A percentile compares a stretch with the other conserved stretches of the same genome.
Evolutionary conservation across 192 early-diverging fungal species (phyloP).

Genomic region (Dimargaris xerosporica): DNA sequence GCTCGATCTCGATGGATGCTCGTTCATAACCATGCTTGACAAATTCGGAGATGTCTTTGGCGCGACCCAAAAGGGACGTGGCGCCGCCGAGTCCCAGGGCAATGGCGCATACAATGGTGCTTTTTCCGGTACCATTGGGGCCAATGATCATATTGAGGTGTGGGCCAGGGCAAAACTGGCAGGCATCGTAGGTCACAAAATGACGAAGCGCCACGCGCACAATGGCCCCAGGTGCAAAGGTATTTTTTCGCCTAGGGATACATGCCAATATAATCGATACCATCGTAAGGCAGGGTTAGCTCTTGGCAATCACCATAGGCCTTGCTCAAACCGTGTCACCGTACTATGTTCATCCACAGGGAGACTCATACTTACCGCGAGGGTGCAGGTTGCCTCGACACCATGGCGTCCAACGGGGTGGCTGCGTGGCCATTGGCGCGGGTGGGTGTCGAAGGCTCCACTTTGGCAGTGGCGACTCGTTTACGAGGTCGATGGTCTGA

Average conservation of each 20-base stretch:
- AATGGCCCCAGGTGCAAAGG: conserved; percentile 36
- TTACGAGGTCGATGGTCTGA: too few species aligned
- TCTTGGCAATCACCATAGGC: too few species aligned
- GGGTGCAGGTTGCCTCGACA: too few species aligned
- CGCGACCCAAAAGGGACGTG: conserved; percentile 60
- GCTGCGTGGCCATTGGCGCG: too few species aligned
- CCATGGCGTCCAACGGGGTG: too few species aligned
- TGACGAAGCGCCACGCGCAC: conserved; percentile 60
- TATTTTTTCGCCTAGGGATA: too few species aligned
- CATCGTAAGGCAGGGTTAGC: too few species aligned
- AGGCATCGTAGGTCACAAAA: conserved; percentile 91
- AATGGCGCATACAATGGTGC: conserved; percentile 87
- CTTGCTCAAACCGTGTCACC: not conserved
- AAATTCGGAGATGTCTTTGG: conserved; percentile 79
- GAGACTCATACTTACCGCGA: too few species aligned
- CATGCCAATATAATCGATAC: too few species aligned
- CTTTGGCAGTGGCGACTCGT: too few species aligned
- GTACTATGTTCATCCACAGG: too few species aligned
- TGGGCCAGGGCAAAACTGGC: conserved; percentile 75
- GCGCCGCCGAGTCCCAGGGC: conserved; percentile 84
- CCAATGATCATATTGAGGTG: conserved; percentile 97
- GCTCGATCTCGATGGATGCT: conserved; percentile 73
- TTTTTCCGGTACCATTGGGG: conserved; percentile 94
- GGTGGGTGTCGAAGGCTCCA: too few species aligned
- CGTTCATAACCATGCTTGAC: conserved; percentile 75